Conservation (phyloP, 148 eudicot species). For the Rhododendron vialii region DNA sequence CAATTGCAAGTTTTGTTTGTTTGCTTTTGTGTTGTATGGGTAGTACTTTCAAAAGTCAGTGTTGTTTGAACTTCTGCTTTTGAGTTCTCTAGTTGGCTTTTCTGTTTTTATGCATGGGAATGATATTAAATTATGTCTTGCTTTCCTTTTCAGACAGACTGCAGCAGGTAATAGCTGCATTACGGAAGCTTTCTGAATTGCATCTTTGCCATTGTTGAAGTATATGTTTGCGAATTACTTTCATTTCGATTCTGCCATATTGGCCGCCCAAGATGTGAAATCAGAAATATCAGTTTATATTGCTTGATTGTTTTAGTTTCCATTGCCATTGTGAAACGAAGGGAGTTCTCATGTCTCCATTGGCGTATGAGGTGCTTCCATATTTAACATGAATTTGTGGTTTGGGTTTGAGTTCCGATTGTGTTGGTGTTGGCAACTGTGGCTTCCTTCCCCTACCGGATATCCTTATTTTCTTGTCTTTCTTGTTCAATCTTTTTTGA, state of each 20-base stretch:
- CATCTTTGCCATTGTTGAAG: neutral
- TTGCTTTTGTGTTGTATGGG: slow-evolving; percentile 16
- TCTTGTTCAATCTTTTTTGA: neutral
- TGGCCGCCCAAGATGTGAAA: neutral
- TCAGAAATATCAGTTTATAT: neutral
- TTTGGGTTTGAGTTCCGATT: neutral
- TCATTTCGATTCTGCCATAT: neutral
- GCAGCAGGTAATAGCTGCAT: neutral
- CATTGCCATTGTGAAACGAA: neutral
- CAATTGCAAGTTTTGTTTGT: slow-evolving; percentile 16
- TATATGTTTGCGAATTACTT: neutral
- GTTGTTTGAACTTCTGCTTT: neutral
- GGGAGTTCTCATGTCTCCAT: neutral
- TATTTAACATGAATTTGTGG: neutral
- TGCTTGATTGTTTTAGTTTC: neutral
- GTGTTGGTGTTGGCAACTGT: neutral
- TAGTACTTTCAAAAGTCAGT: slow-evolving; percentile 13
- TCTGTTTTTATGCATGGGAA: neutral
- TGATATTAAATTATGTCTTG: neutral
- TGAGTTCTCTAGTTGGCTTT: neutral
- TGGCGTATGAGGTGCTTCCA: neutral
- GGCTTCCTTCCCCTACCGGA: neutral
- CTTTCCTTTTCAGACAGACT: neutral
- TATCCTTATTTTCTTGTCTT: neutral
- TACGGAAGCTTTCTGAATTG: neutral